Evolutionary conservation across 2,329 filamentous ascomycete genomes (phyloP), one percentile per base, ranked within the genome.

Genomic region (Beauveria sp.): DNA sequence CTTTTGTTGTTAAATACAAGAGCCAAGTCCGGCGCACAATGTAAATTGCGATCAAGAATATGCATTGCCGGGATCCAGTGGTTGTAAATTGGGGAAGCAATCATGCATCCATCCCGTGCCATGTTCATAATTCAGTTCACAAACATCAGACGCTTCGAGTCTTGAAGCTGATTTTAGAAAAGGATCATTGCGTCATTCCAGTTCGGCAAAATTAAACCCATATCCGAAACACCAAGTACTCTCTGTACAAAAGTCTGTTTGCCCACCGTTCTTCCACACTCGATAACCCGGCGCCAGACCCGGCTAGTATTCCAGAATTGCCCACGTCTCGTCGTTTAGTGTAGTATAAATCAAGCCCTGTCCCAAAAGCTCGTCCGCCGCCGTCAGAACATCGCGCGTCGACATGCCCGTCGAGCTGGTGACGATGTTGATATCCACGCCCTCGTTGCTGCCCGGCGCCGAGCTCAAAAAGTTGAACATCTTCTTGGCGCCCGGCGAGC

Each of bases 241-340:
- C 49, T 58, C 47, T 58, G 40, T 43, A 58, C 60, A 58, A 38
- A 16, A 42, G 10, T 16, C 30, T 50, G 49, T n/a, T 53, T 47
- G 20, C 26, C 40, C 40, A 43, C 14, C 16, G 22, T 40, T n/a
- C 22, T 26, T 22, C 10, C 12, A 22, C 30, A 30, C 47, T 26
- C 49, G 3, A 46, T 22, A 30, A 18, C 14, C 56, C 45, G 18
- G 18, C 22, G 5, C 24, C 24, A 30, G 18, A 30, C 22, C 16
- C 6, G 12, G 5, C 66, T 72, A 87, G 65, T 81, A 84, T 63
- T 96, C 90, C 63, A 97, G 78, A 65, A 96, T 79, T 49, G 91
- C 91, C 88, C 90, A 98, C 1, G 93, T 98, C 74, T 90, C 83
- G 70, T 98, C 93, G 75, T 98, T 92, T 7, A 96, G 83, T 10